Base-by-base conservation (phyloP, 1,284 basidiomycete genomes). In the Rhodotorula mucilaginosa region DNA sequence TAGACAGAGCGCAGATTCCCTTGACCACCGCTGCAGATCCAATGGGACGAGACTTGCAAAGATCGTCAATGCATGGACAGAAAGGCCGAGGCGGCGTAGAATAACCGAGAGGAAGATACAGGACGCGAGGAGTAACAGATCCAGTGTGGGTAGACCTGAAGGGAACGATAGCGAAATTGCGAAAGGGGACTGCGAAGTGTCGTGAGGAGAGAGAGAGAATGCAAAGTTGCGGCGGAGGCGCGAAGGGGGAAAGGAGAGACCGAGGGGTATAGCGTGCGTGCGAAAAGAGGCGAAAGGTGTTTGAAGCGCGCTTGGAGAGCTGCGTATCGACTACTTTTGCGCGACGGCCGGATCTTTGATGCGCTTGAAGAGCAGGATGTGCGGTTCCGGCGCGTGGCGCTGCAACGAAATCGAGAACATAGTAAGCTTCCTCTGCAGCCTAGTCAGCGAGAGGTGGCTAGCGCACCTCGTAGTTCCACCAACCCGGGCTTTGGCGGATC, bases 311-410 rank as follows among this genome's bases (percentile, higher is more conserved):
- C 51, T 52, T 12, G 51, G 21, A 23, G 51, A 52, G 51, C 51
- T 19, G 51, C 51, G 51, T 23, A 52, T 12, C 51, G 51, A 52
- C 51, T n/a, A 52, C 16, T 12, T 51, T 51, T 23, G 49, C 13
- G 21, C 51, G 13, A 8, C n/a, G 39, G 1, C 57, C n/a, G 71
- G 69, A 18, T 73, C 69, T n/a, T 71, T 73, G 31, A 73, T 70
- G 48, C 77, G 72, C 72, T 75, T 74, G 74, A 78, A 78, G 47
- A 77, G 64, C 49, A 77, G 65, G 68, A 78, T 74, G 65, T 76
- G 76, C 34, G 75, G 76, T 61, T 78, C 76, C 0, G 76, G 76
- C 13, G 76, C 75, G 47, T 65, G 67, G 4, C 67, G 57, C 44
- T 56, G 6, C 49, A 10, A 2, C 26, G 15, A 12, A 4, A 44